These are phyloP conservation scores for Balansia obtecta DNA, from an alignment of 2,329 filamentous ascomycete species.

Conservation along the genomic window DNA sequence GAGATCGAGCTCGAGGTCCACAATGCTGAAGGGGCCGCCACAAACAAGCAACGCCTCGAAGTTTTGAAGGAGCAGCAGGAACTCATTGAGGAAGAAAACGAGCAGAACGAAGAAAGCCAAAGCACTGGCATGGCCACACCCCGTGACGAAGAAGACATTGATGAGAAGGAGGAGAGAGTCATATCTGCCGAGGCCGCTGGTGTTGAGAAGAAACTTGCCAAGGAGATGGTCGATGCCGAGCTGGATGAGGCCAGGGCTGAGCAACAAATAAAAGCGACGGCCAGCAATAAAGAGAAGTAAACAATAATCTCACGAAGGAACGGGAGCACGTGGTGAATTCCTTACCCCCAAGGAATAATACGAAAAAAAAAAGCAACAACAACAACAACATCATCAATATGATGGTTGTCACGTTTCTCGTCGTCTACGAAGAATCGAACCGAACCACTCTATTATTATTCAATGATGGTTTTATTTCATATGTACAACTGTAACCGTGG, in stretches of 20 bases:
- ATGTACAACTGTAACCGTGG: constrained; percentile 7
- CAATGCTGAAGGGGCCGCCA: constrained; percentile 90
- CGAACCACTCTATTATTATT: constrained; percentile 8
- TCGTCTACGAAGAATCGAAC: neutral
- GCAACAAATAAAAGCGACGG: constrained; percentile 13
- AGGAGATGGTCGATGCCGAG: constrained; percentile 44
- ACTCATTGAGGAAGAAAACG: constrained; percentile 91
- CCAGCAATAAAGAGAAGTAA: neutral
- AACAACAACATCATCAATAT: too few species aligned
- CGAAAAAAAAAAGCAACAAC: neutral
- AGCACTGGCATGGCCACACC: constrained; percentile 61
- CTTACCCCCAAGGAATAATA: neutral
- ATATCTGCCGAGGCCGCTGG: constrained; percentile 36
- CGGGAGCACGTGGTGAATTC: neutral
- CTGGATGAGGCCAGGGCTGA: constrained; percentile 28
- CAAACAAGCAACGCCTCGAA: constrained; percentile 97
- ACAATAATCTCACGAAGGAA: neutral
- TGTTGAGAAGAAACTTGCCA: constrained; percentile 34
- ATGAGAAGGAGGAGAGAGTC: constrained; percentile 75
- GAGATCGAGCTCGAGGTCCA: constrained; percentile 98
- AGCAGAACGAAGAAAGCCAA: constrained; percentile 75
- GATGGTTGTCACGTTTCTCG: neutral
- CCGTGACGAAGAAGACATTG: constrained; percentile 83
- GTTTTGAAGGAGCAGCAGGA: constrained; percentile 98
- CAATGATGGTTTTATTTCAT: constrained; percentile 16